A percentile compares a stretch with the other conserved stretches of the same genome.
phyloP scores from a whole-genome alignment of 2,329 filamentous ascomycete genomes.

The Fusarium metavorans region DNA sequence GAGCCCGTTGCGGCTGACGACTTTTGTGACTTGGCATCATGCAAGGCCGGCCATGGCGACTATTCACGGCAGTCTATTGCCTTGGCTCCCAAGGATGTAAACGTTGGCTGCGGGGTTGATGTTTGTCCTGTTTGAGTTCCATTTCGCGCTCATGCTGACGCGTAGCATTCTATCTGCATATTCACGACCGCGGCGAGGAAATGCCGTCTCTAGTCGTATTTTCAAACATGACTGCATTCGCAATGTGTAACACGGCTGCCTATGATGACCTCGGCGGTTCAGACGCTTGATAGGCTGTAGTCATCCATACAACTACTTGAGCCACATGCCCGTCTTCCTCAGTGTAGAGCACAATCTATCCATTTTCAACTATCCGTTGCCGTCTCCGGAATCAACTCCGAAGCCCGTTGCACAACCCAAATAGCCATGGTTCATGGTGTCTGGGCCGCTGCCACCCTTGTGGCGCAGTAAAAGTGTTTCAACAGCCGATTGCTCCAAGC shows the following conservation, averaged over 20 bases:
- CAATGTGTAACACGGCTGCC: not conserved
- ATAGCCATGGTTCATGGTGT: not conserved
- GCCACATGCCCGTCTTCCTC: too few species aligned
- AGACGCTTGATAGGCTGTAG: not conserved
- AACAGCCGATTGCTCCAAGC: not conserved
- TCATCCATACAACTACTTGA: not conserved
- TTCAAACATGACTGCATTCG: not conserved
- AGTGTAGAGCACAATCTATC: too few species aligned
- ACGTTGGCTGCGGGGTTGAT: not conserved
- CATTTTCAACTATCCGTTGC: not conserved
- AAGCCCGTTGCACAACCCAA: not conserved
- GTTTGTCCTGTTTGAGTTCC: not conserved
- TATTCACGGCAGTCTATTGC: slow-evolving; percentile 6
- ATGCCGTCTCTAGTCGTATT: not conserved
- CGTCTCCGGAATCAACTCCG: not conserved
- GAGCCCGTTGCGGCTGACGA: slow-evolving; percentile 24
- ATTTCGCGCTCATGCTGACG: not conserved
- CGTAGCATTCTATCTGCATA: not conserved
- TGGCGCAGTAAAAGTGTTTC: not conserved
- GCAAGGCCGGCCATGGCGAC: slow-evolving; percentile 7
- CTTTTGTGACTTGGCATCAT: not conserved
- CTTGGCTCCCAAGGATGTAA: not conserved
- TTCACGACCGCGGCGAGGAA: not conserved
- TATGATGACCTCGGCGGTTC: not conserved
- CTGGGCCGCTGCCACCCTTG: not conserved